These are phyloP conservation scores for Spergularia azorica DNA, from an alignment of 179 eudicot genomes.

Conservation along the genomic window DNA sequence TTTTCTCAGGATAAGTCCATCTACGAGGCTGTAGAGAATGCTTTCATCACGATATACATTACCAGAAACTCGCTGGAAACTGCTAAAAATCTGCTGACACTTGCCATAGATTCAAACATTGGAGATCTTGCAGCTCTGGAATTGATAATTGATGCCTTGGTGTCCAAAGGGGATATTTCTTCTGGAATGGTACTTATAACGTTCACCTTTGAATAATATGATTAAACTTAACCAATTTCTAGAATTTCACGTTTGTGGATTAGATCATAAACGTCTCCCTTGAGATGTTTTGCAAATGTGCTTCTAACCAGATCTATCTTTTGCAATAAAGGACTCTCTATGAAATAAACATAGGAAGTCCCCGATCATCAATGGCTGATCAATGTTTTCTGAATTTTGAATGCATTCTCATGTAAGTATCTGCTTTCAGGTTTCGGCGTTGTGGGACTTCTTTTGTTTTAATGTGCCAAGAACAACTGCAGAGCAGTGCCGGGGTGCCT, in stretches of 20 bases:
- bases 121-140: slow-evolving; percentile 97
- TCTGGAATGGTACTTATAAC: slow-evolving; percentile 59
- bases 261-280: not conserved
- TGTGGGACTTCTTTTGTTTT: slow-evolving; percentile 98
- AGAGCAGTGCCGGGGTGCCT: slow-evolving; percentile 93
- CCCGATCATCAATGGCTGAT: not conserved
- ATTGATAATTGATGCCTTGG: slow-evolving; percentile 70
- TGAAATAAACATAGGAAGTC: not conserved
- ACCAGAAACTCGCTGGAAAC: slow-evolving; percentile 79
- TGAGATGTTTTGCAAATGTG: not conserved
- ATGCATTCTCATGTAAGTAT: slow-evolving; percentile 2
- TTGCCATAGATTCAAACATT: slow-evolving; percentile 79
- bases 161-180: slow-evolving; percentile 82
- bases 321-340: too few relatives aligned
- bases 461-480: slow-evolving; percentile 82
- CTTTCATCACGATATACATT: slow-evolving; percentile 80
- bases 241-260: not conserved
- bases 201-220: not conserved
- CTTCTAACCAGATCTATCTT: not conserved
- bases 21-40: slow-evolving; percentile 94
- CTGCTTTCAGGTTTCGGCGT: slow-evolving; percentile 68
- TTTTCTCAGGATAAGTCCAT: slow-evolving; percentile 95
- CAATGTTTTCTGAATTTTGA: slow-evolving; percentile 7
- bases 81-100: slow-evolving; percentile 77
- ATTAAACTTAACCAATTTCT: not conserved